Conservation (phyloP, 176 grass and related monocot species). For the Paspalum vaginatum region DNA sequence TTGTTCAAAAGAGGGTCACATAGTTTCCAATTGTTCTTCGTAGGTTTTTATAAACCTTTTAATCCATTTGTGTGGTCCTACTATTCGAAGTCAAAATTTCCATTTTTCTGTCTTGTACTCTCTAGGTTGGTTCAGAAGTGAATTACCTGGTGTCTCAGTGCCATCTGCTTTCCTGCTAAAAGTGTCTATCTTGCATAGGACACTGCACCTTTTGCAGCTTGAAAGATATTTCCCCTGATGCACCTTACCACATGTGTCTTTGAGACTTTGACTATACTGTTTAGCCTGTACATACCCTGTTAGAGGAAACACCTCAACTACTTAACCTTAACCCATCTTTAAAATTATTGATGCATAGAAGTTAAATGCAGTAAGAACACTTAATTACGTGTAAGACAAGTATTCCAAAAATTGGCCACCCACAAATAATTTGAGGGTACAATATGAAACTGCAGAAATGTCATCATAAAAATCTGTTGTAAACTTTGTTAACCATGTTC, state of each 20-base stretch:
- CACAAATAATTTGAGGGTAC: not conserved
- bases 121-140: not conserved
- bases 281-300: not conserved
- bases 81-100: not conserved
- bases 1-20: too few species aligned
- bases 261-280: not conserved
- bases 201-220: constrained; percentile 6
- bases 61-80: not conserved
- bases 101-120: not conserved
- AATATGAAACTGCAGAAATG: not conserved
- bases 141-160: not conserved
- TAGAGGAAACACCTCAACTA: not conserved
- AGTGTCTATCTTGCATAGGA: not conserved
- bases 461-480: not conserved
- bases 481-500: not conserved
- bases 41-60: not conserved
- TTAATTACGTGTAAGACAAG: not conserved
- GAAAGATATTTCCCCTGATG: not conserved
- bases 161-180: not conserved
- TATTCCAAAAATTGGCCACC: not conserved
- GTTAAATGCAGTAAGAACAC: not conserved
- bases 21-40: too few species aligned
- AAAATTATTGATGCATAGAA: not conserved
- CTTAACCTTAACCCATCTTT: not conserved
- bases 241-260: not conserved